Conservation (phyloP, 805 yeast species). For the Candida yuanshanica region DNA sequence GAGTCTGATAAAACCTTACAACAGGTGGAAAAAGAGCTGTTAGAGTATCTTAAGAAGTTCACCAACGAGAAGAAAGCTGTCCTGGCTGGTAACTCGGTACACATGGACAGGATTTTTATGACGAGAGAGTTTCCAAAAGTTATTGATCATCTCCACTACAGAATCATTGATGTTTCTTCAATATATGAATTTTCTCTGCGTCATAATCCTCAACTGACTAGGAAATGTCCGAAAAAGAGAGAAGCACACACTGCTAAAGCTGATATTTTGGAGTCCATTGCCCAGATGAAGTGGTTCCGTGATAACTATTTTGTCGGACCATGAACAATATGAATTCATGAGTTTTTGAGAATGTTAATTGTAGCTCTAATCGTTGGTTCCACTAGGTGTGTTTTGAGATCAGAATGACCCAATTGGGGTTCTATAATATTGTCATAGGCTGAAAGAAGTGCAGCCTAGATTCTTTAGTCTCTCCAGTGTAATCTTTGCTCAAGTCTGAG, state of each 20-base stretch:
- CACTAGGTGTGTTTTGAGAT: too few relatives aligned
- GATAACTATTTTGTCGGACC: slow-evolving; percentile 50
- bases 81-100: slow-evolving; percentile 88
- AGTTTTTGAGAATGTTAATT: too few relatives aligned
- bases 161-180: slow-evolving; percentile 87
- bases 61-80: slow-evolving; percentile 57
- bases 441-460: too few relatives aligned
- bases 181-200: slow-evolving; percentile 75
- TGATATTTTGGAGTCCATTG: slow-evolving; percentile 87
- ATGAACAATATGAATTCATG: neutral
- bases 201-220: slow-evolving; percentile 62
- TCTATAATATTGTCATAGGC: too few relatives aligned
- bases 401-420: too few relatives aligned
- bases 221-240: slow-evolving; percentile 54
- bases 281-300: slow-evolving; percentile 71
- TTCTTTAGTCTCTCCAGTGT: too few relatives aligned
- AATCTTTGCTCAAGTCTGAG: too few relatives aligned
- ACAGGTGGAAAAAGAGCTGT: slow-evolving; percentile 61
- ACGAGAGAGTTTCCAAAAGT: slow-evolving; percentile 72
- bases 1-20: slow-evolving; percentile 45
- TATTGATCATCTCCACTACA: slow-evolving; percentile 51
- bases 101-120: slow-evolving; percentile 86
- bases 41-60: slow-evolving; percentile 51
- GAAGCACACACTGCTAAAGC: slow-evolving; percentile 79
- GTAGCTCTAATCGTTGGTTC: too few relatives aligned